phyloP scores from a whole-genome alignment of 306 rosid genomes.

The Delonix regia region DNA sequence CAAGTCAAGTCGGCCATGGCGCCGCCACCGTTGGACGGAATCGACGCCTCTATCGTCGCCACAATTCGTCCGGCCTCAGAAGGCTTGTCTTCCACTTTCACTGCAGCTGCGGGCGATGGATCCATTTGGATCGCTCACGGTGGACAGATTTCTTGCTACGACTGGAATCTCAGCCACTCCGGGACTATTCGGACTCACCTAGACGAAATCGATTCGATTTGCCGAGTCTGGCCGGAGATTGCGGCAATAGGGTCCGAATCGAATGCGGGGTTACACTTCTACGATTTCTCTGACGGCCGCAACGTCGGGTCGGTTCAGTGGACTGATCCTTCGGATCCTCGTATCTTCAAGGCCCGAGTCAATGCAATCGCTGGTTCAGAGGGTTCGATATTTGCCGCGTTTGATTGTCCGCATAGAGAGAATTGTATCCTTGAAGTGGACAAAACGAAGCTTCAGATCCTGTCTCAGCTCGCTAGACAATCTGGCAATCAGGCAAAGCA shows the following conservation, averaged over 20 bases:
- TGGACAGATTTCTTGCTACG: slow-evolving; percentile 82
- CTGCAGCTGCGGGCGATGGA: slow-evolving; percentile 55
- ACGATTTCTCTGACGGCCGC: slow-evolving; percentile 67
- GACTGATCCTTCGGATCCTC: slow-evolving; percentile 76
- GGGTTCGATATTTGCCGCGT: slow-evolving; percentile 61
- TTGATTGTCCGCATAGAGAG: slow-evolving; percentile 70
- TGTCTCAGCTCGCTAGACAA: slow-evolving; percentile 62
- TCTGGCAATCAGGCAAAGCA: slow-evolving; percentile 74
- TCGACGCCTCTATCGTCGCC: slow-evolving; percentile 63
- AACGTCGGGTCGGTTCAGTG: slow-evolving; percentile 73
- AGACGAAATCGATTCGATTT: slow-evolving; percentile 67
- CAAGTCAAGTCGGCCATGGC: slow-evolving; percentile 61
- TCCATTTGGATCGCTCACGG: slow-evolving; percentile 91
- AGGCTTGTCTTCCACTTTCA: slow-evolving; percentile 69
- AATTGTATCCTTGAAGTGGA: slow-evolving; percentile 73
- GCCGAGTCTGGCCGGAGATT: slow-evolving; percentile 72
- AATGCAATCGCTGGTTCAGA: slow-evolving; percentile 60
- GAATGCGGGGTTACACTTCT: slow-evolving; percentile 72
- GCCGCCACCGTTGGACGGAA: slow-evolving; percentile 69
- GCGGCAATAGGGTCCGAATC: slow-evolving; percentile 72
- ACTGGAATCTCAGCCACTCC: slow-evolving; percentile 60
- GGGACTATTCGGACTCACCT: slow-evolving; percentile 75
- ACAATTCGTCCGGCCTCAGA: slow-evolving; percentile 74
- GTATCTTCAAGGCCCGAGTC: slow-evolving; percentile 83
- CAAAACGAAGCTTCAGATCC: slow-evolving; percentile 59